Conservation (phyloP, 2,329 filamentous ascomycete species). For the Colletotrichum tofieldiae region DNA sequence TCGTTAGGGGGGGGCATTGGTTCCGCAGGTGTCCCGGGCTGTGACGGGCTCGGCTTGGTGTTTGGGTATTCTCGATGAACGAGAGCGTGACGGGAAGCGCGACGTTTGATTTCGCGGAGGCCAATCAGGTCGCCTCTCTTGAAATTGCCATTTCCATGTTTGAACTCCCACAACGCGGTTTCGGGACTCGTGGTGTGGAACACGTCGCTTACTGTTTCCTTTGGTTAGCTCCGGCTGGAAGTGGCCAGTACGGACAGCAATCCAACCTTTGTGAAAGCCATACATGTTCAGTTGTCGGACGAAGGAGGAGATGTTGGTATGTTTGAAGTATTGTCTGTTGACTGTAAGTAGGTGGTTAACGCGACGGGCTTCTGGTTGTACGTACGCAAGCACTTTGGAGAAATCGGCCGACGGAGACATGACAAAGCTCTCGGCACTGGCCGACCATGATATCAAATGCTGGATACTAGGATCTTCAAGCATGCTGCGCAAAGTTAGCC, state of each 20-base stretch:
- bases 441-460: conserved; percentile 97
- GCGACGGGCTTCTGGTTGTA: conserved; percentile 49
- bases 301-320: conserved; percentile 99
- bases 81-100: conserved; percentile 91
- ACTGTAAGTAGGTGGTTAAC: neutral
- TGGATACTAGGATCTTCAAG: conserved; percentile 94
- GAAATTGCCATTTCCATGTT: conserved; percentile 97
- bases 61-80: conserved; percentile 92
- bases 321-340: conserved; percentile 95
- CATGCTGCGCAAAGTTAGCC: conserved; percentile 76
- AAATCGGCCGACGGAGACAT: conserved; percentile 99
- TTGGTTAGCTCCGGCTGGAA: conserved; percentile 43
- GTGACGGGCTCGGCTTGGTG: conserved; percentile 82
- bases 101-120: conserved; percentile 93
- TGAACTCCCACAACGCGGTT: conserved; percentile 97
- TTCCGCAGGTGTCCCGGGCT: conserved; percentile 88
- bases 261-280: conserved; percentile 95
- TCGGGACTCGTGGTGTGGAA: conserved; percentile 97
- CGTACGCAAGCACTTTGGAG: conserved; percentile 96
- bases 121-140: conserved; percentile 94
- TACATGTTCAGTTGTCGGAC: conserved; percentile 99
- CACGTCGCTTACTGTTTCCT: conserved; percentile 87
- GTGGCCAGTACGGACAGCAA: conserved; percentile 9
- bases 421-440: conserved; percentile 94
- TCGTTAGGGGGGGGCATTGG: conserved; percentile 78